phyloP scores from a whole-genome alignment of 768 basidiomycete genomes.

The Boletus coccyginus region DNA sequence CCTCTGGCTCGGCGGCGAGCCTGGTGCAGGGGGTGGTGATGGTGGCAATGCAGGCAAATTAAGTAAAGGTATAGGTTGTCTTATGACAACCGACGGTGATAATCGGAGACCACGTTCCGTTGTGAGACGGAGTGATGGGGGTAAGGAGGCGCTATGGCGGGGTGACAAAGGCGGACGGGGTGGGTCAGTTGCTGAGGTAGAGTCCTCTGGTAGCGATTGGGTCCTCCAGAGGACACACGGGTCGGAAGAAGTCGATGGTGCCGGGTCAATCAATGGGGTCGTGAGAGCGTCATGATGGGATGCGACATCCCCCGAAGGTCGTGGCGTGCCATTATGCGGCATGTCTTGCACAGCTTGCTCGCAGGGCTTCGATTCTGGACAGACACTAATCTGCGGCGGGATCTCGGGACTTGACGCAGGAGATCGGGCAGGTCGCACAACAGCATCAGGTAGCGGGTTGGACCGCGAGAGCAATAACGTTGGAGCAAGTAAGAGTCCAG shows the following conservation, averaged over 20 bases:
- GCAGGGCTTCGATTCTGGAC: not conserved
- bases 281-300: slow-evolving; percentile 11
- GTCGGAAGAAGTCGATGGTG: slow-evolving; percentile 1
- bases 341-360: slow-evolving; percentile 6
- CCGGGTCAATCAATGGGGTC: not conserved
- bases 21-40: slow-evolving; percentile 18
- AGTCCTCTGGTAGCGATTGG: not conserved
- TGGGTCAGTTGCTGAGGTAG: slow-evolving; percentile 1
- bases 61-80: slow-evolving; percentile 45
- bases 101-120: slow-evolving; percentile 41
- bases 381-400: slow-evolving; percentile 2
- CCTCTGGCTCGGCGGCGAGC: slow-evolving; percentile 12
- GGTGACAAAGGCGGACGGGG: slow-evolving; percentile 5
- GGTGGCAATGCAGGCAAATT: slow-evolving; percentile 49
- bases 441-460: slow-evolving; percentile 6
- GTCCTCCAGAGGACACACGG: not conserved
- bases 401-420: slow-evolving; percentile 1
- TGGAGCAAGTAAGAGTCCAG: slow-evolving; percentile 14
- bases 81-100: slow-evolving; percentile 44
- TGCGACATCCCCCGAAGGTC: slow-evolving; percentile 3
- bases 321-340: slow-evolving; percentile 16
- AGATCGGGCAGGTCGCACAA: slow-evolving; percentile 5
- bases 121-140: slow-evolving; percentile 20
- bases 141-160: slow-evolving; percentile 14
- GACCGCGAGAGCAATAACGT: slow-evolving; percentile 13